Base-by-base conservation (phyloP, 768 basidiomycete species). In the Pleurotus cornucopiae region DNA sequence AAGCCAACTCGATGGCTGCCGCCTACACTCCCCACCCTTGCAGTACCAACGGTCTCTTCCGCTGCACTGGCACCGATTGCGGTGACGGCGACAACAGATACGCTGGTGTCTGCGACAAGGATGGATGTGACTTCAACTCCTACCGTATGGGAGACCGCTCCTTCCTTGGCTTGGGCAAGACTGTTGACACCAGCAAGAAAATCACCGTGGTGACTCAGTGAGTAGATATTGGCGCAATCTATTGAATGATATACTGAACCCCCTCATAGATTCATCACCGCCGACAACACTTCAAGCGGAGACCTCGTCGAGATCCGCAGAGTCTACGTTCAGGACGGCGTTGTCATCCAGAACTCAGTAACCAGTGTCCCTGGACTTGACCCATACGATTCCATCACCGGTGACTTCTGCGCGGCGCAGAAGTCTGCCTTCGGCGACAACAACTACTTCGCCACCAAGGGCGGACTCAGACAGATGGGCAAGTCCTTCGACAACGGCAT, bases 121-220 rank as follows among this genome's bases (percentile, higher is more conserved):
- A 79, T 60, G 81, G 82, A 46, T 83, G 82, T 67, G 82, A 83
- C 63, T 83, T 81, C 76, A 83, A 82, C 78, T 79, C 82, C 25
- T 84, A 64, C 75, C 80, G 81, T 63, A 73, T 79, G 76, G 80
- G 81, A 34, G 64, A 68, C 63, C 63, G 60, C 56, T 57, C 64
- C 52, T 83, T 81, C 76, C 73, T 74, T 64, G 82, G 82, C 40
- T 63, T 64, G n/a, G 76, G 75, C 57, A 60, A 64, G 64, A 78
- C 71, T 54, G 74, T 83, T 66, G 76, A 82, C 72, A 83, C 80
- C 64, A 71, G 57, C 66, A 63, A 68, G 59, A 73, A 71, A 61
- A 72, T 83, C 73, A 83, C 81, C 55, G 77, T 82, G 61, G 80
- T 82, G 66, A 82, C 81, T 51, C 81, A 83, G 65, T 79, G 41